Evolutionary conservation across 305 asterid genomes (phyloP), one percentile per base, ranked within the genome.

Genomic region (Fraxinus dipetala): DNA sequence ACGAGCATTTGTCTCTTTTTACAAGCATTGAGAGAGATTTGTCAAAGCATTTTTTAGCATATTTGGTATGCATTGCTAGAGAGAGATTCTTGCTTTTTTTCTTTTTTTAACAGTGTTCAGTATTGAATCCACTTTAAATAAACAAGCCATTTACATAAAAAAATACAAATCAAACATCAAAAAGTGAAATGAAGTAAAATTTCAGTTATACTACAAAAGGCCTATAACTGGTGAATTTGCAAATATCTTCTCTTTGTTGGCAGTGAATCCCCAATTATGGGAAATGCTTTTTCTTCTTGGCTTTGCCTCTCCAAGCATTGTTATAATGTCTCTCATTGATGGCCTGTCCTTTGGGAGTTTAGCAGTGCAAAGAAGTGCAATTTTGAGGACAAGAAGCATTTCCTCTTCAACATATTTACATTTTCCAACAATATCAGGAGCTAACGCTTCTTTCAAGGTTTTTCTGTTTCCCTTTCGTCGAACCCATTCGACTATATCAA

Each of bases 231-330:
- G 97, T 70, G 97, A 93, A 81, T 91, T 92, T 78, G 93, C 94
- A 87, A 93, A 91, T 78, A 91, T 54, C 59, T 87, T 89, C 79
- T 92, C 95, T 83, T 91, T 92, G 72, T 87, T 93, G 28, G 87
- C 87, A 81, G 78, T 72, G 78, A 85, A 90, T 73, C 92, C 93
- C 97, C 94, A 91, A 51, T 76, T 86, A 40, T 89, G 91, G 34
- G 92, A 92, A 6, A 92, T 83, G 82, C 98, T 92, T 89, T 92
- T 93, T 78, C 98, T 87, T 85, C 97, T 67, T 4, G 98, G 98
- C 87, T 93, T 93, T 32, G 95, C 98, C 90, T 94, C 98, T 11
- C 91, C 94, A 65, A 94, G 94, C 98, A 94, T 92, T 10, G 94
- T 86, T 76, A 91, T 86, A 1, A 91, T 80, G 80, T 94, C 96